Evolutionary conservation across 1,139 yeast species (phyloP).

Genomic region (Wickerhamomyces sp.): DNA sequence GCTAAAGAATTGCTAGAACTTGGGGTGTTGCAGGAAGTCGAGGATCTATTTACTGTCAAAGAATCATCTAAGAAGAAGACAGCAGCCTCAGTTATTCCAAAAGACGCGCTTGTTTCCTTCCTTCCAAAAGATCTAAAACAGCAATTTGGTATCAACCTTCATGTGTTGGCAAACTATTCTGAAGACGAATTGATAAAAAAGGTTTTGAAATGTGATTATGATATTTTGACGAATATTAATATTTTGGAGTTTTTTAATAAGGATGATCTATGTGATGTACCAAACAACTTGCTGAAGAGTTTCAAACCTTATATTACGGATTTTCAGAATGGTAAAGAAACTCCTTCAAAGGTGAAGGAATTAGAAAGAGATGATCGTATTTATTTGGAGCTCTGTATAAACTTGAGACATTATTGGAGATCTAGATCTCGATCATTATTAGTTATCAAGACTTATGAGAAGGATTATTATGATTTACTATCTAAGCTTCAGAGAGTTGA

Average conservation of each 20-base stretch:
- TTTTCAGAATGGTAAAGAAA: slow-evolving; percentile 35
- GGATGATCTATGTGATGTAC: slow-evolving; percentile 68
- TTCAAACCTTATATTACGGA: slow-evolving; percentile 70
- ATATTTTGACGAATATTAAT: slow-evolving; percentile 61
- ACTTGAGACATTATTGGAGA: slow-evolving; percentile 80
- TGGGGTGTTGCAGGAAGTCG: slow-evolving; percentile 80
- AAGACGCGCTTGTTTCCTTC: slow-evolving; percentile 49
- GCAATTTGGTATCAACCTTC: slow-evolving; percentile 90
- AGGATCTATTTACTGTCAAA: slow-evolving; percentile 58
- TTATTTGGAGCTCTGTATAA: slow-evolving; percentile 72
- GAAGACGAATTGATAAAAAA: slow-evolving; percentile 62
- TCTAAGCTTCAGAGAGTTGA: slow-evolving; percentile 63
- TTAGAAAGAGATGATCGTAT: slow-evolving; percentile 80
- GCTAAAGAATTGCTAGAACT: slow-evolving; percentile 53
- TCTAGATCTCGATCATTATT: slow-evolving; percentile 77
- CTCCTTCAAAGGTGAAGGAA: slow-evolving; percentile 55
- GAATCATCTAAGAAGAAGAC: slow-evolving; percentile 28
- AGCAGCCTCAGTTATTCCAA: slow-evolving; percentile 25
- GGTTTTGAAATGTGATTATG: slow-evolving; percentile 68
- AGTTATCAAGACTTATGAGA: slow-evolving; percentile 61
- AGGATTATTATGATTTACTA: slow-evolving; percentile 68
- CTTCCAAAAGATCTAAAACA: slow-evolving; percentile 80
- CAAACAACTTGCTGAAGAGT: slow-evolving; percentile 59
- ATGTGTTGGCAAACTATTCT: slow-evolving; percentile 60
- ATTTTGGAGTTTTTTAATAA: slow-evolving; percentile 79